Evolutionary conservation across 257 asterid species (phyloP).

Genomic region (Misopates orontium): DNA sequence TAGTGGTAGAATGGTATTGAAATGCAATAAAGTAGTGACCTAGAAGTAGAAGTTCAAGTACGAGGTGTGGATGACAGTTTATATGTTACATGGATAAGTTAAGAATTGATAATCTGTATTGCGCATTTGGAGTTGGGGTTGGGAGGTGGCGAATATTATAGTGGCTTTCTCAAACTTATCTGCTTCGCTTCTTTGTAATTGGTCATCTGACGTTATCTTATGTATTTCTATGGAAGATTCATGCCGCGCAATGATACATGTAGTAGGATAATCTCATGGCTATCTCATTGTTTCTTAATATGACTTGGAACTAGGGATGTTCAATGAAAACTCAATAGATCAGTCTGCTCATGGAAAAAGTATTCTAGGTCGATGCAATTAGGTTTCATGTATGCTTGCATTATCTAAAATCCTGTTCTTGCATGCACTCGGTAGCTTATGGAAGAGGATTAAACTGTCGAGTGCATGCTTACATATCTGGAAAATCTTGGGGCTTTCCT

Average conservation of each 20-base stretch:
- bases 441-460: not conserved
- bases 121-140: not conserved
- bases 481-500: not conserved
- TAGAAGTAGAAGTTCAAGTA: not conserved
- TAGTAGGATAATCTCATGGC: not conserved
- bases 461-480: slow-evolving; percentile 10
- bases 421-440: slow-evolving; percentile 1
- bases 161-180: too few relatives aligned
- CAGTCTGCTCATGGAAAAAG: not conserved
- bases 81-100: not conserved
- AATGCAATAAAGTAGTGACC: not conserved
- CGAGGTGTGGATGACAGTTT: not conserved
- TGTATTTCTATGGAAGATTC: not conserved
- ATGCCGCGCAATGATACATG: not conserved
- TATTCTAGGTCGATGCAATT: not conserved
- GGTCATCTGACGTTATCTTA: not conserved
- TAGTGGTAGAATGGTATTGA: not conserved
- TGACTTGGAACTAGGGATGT: not conserved
- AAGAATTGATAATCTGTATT: not conserved
- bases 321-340: not conserved
- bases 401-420: not conserved
- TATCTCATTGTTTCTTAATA: slow-evolving; percentile 5
- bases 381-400: not conserved
- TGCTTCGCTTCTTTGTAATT: not conserved
- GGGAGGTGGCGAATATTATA: not conserved